Evolutionary conservation across 2,329 filamentous ascomycete genomes (phyloP).

Genomic region (Colletotrichum limetticola): DNA sequence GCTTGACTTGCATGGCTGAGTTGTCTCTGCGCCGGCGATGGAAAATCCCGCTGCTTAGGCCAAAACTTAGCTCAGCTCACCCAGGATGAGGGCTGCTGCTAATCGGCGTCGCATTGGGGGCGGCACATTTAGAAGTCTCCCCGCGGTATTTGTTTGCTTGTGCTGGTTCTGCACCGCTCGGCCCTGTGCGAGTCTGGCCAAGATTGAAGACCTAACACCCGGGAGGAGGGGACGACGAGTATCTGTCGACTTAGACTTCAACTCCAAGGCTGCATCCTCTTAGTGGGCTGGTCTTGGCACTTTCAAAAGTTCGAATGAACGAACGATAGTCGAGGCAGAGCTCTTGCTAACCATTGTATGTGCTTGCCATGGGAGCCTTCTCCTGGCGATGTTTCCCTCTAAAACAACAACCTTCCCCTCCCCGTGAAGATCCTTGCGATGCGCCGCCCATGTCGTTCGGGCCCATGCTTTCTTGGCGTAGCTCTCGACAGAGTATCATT

Average conservation of each 20-base stretch:
- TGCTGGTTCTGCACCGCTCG: neutral
- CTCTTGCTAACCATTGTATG: neutral
- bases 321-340: neutral
- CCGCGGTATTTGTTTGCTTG: neutral
- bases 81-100: neutral
- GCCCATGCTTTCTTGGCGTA: slow-evolving; percentile 2
- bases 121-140: neutral
- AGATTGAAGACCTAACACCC: neutral
- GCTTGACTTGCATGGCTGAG: neutral
- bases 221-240: neutral
- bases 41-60: neutral
- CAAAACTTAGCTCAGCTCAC: neutral
- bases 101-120: neutral
- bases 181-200: neutral
- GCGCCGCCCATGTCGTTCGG: neutral
- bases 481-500: neutral
- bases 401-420: neutral
- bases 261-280: neutral
- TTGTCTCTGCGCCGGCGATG: neutral
- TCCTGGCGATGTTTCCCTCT: neutral
- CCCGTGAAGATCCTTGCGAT: neutral
- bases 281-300: neutral
- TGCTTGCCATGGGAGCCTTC: neutral
- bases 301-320: neutral
- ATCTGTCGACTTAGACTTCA: slow-evolving; percentile 2